Evolutionary conservation across 805 yeast species (phyloP).

Genomic region (Zygosaccharomyces kombuchaensis): DNA sequence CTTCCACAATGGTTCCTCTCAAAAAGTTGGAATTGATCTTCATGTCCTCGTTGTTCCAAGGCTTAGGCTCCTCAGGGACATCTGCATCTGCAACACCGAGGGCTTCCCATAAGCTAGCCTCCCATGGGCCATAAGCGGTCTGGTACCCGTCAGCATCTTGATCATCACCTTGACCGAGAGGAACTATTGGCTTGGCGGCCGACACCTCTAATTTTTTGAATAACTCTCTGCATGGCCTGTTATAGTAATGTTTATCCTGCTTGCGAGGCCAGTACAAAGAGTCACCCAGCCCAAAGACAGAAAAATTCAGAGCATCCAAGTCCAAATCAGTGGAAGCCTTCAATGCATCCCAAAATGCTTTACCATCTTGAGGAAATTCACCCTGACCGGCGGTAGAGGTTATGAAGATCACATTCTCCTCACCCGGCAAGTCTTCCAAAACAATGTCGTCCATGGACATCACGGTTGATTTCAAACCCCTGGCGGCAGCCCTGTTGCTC

Average conservation of each 20-base stretch:
- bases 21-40: constrained; percentile 79
- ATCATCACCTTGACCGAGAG: constrained; percentile 89
- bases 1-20: constrained; percentile 91
- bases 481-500: constrained; percentile 70
- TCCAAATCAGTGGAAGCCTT: constrained; percentile 61
- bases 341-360: constrained; percentile 69
- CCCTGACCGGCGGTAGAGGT: constrained; percentile 97
- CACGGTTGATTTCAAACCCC: constrained; percentile 57
- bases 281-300: constrained; percentile 91
- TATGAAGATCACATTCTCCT: constrained; percentile 61
- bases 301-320: constrained; percentile 56
- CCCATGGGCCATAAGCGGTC: constrained; percentile 90
- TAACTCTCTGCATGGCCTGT: constrained; percentile 82
- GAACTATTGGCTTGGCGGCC: constrained; percentile 70
- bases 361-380: constrained; percentile 78
- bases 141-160: constrained; percentile 95
- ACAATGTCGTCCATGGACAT: constrained; percentile 62
- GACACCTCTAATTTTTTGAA: constrained; percentile 57
- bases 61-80: constrained; percentile 87
- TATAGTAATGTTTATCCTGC: constrained; percentile 89
- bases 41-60: constrained; percentile 93
- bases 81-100: constrained; percentile 79
- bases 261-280: constrained; percentile 96
- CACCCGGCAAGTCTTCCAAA: constrained; percentile 63
- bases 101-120: constrained; percentile 76